Base-by-base conservation (phyloP, 257 asterid species). In the Misopates orontium region DNA sequence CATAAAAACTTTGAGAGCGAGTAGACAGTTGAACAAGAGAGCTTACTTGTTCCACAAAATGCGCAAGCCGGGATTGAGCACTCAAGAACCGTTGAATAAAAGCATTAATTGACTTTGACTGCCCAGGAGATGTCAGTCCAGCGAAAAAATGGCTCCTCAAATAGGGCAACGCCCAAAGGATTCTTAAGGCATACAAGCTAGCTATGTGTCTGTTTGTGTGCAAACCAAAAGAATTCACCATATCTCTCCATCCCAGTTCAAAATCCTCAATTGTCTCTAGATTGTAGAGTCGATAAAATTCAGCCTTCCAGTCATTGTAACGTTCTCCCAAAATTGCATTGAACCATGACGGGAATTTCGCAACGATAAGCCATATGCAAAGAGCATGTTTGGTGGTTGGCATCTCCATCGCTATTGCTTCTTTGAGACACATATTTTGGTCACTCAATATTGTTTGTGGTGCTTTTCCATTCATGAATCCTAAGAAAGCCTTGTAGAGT, bases 301-400 rank as follows among this genome's bases (percentile, higher is more conserved):
- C 97, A 67, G 85, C 73, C 83, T 90, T 94, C 99, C 99, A 94
- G 28, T 84, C 96, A 61, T 79, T 90, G 84, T 94, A 94, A 17
- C 95, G 92, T 66, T 88, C 97, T 56, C 99, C 97, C 72, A 94
- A 73, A 25, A 88, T 84, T 47, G 99, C 92, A 75, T 90, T 94
- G 77, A 94, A 94, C 99, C 99, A 94, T 22, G 99, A 94, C 0
- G 99, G 99, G 55, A 88, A 90, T 77, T 90, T 94, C 4, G 95
- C 84, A 67, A 88, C 92, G 19, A 91, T 87, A 73, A 86, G 94
- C 99, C 97, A 88, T 70, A 94, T 88, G 78, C 99, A 94, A 67
- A 94, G 95, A 41, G 97, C 97, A 66, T 94, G 97, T 80, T 86
- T 94, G 44, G 95, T 79, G 60, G 87, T 75, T 18, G 95, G 95